Evolutionary conservation across 352 stramenopile species (phyloP).

Genomic region (Pythium utonaiense): DNA sequence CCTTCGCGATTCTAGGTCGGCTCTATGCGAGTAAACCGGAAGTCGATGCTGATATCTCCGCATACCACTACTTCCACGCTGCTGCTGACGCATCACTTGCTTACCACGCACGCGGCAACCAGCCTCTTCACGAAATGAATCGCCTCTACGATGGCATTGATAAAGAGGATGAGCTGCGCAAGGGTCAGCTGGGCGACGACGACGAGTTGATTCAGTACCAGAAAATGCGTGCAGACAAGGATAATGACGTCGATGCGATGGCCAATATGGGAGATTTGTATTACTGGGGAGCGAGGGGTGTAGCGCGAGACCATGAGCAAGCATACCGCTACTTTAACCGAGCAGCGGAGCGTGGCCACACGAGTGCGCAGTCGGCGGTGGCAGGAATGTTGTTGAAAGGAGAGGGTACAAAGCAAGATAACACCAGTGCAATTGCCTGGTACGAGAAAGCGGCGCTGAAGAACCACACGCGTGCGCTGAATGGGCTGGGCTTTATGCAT

Average conservation of each 20-base stretch:
- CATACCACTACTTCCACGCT: constrained; percentile 62
- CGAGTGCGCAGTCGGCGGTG: constrained; percentile 53
- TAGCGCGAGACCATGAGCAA: constrained; percentile 61
- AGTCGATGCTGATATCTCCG: constrained; percentile 26
- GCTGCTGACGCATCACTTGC: constrained; percentile 36
- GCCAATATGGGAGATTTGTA: constrained; percentile 85
- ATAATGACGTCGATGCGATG: constrained; percentile 75
- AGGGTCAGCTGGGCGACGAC: constrained; percentile 70
- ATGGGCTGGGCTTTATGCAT: constrained; percentile 88
- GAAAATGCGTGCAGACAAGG: constrained; percentile 66
- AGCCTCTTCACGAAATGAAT: constrained; percentile 78
- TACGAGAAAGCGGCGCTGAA: constrained; percentile 66
- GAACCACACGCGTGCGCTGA: constrained; percentile 80
- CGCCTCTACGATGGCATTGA: constrained; percentile 62
- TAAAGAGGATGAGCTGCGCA: constrained; percentile 32
- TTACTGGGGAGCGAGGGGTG: constrained; percentile 83
- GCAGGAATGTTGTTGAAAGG: constrained; percentile 88
- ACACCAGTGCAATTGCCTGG: constrained; percentile 63
- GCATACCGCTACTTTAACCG: constrained; percentile 74
- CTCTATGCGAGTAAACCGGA: constrained; percentile 31
- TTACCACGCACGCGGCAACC: constrained; percentile 68
- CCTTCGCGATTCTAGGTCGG: constrained; percentile 52
- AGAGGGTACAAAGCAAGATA: constrained; percentile 72
- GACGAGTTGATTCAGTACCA: constrained; percentile 88
- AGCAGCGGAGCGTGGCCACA: constrained; percentile 58